A percentile compares a stretch with the other conserved stretches of the same genome.
Conservation (phyloP, 345 rosid genomes). For the Syzygium jambos region DNA sequence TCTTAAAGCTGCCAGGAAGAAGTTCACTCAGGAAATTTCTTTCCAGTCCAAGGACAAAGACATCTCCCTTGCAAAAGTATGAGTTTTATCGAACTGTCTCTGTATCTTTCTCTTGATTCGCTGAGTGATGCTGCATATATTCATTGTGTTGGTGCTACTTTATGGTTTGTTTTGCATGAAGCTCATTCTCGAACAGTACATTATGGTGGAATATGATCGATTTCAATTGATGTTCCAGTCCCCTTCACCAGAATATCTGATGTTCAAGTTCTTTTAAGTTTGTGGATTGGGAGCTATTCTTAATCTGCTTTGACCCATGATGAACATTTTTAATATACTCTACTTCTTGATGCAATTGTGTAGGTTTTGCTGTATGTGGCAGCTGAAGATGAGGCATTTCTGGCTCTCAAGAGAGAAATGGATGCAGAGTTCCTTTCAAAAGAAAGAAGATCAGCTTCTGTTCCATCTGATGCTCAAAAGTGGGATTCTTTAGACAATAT, state of each 20-base stretch:
- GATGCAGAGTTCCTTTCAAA: constrained; percentile 41
- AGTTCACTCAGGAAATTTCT: constrained; percentile 67
- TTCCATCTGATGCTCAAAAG: constrained; percentile 20
- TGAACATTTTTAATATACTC: not conserved
- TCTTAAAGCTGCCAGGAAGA: constrained; percentile 47
- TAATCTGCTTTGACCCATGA: not conserved
- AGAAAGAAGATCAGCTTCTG: constrained; percentile 36
- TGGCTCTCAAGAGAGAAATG: constrained; percentile 45
- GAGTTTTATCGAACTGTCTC: not conserved
- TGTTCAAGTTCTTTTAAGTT: not conserved
- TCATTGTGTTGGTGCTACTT: not conserved
- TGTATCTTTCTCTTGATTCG: not conserved
- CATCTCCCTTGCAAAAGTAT: constrained; percentile 73
- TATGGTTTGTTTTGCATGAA: not conserved
- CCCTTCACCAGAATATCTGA: not conserved
- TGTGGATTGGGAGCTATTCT: not conserved
- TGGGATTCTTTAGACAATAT: constrained; percentile 40
- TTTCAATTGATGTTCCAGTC: not conserved
- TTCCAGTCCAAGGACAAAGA: constrained; percentile 67
- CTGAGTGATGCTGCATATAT: not conserved
- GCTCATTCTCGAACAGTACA: not conserved
- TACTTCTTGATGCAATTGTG: not conserved
- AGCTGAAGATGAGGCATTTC: constrained; percentile 83
- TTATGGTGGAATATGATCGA: not conserved
- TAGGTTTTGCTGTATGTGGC: constrained; percentile 77